Evolutionary conservation across 2,329 filamentous ascomycete species (phyloP).

Genomic region (Cladosporium oxysporum): DNA sequence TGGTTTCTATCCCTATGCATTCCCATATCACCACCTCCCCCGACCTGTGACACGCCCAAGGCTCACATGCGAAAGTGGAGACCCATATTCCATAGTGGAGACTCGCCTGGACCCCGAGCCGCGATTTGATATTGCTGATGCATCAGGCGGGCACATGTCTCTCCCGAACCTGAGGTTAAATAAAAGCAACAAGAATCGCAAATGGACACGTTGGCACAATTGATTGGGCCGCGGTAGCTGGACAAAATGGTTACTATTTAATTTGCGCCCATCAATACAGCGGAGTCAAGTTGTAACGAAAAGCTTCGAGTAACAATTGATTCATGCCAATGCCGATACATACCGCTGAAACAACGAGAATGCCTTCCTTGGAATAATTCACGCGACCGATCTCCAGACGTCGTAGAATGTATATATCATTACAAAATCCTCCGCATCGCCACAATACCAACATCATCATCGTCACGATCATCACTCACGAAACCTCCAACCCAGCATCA

Average conservation of each 20-base stretch:
- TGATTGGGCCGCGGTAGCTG: neutral
- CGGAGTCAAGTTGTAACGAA: no score
- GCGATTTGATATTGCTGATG: neutral
- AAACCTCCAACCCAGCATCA: conserved; percentile 43
- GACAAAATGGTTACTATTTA: no score
- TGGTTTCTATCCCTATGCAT: neutral
- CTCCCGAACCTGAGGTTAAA: neutral
- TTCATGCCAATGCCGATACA: neutral
- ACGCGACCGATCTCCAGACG: neutral
- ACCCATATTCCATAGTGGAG: neutral
- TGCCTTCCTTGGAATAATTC: neutral
- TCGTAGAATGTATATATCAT: neutral
- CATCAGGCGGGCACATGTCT: neutral
- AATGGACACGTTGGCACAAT: neutral
- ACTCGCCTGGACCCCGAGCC: neutral
- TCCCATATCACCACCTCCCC: neutral
- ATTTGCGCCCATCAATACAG: no score
- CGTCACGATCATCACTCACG: conserved; percentile 16
- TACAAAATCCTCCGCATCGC: neutral
- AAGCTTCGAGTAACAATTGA: neutral
- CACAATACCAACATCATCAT: neutral
- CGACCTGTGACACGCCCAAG: neutral
- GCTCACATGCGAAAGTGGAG: neutral
- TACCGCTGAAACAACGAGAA: neutral
- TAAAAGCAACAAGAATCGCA: neutral